Base-by-base conservation (phyloP, 106 monocot genomes). In the Apostasia shenzhenica region DNA sequence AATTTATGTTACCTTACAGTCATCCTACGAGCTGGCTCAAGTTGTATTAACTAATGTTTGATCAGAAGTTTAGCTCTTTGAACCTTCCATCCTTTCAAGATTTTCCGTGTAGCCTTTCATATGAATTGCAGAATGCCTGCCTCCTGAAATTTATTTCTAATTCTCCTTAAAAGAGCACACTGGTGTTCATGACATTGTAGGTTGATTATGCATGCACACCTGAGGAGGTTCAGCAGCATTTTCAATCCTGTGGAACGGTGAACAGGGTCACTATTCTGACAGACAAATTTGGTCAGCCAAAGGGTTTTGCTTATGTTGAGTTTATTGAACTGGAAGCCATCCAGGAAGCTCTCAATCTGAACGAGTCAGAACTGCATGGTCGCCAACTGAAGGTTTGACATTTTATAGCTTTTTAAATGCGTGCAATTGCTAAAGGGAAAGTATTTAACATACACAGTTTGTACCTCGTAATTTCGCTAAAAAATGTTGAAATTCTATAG, bases 191-290 rank as follows among this genome's bases (percentile, higher is more conserved):
- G 14, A 45, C n/a, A n/a, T 50, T 78, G 57, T 73, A 95, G 91
- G 94, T 95, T 51, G 88, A 95, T 68, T 91, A 95, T 67, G 67
- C 95, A n/a, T 95, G 91, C 71, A 89, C 95, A 7, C 95, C 95
- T 11, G 95, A 95, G 62, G 95, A 95, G 79, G 95, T 95, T 61
- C 95, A 95, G 74, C 91, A 95, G 76, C 95, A 95, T 73, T 94
- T 95, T 77, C 85, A 87, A 14, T 74, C 92, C 8, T 89, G 89
- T 77, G 89, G 92, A 70, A 97, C 89, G 1, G 89, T 89, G 8
- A 92, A 97, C 72, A 80, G 92, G 48, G 89, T 97, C 11, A 97
- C 89, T 0, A 87, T 92, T 56, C 78, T 92, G 43, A 92, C 89
- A 4, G 92, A 92, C 79, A 89, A 89, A 45, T 88, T 91, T 78